phyloP scores from a whole-genome alignment of 2,329 filamentous ascomycete genomes.

The Rutstroemia sp. region DNA sequence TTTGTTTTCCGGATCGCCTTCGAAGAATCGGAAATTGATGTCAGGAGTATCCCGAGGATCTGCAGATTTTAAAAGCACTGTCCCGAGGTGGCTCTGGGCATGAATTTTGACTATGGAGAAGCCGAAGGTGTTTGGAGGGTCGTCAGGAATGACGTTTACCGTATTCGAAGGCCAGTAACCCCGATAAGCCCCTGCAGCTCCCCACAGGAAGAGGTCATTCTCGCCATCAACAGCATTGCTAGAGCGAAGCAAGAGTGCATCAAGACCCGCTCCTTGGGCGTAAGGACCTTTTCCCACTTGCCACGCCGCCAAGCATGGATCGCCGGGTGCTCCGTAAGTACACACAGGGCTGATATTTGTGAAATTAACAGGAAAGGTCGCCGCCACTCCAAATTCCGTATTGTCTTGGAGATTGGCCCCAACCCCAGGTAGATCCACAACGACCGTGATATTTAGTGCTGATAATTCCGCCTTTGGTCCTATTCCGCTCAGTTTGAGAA shows the following conservation, averaged over 20 bases:
- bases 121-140: constrained; percentile 26
- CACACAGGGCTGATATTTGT: constrained; percentile 11
- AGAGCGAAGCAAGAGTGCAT: constrained; percentile 19
- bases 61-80: constrained; percentile 50
- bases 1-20: constrained; percentile 4
- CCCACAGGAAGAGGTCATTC: background rate
- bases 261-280: constrained; percentile 38
- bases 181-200: background rate
- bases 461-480: constrained; percentile 33
- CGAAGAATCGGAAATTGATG: constrained; percentile 56
- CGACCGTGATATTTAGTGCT: constrained; percentile 39
- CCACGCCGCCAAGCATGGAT: constrained; percentile 25
- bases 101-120: constrained; percentile 37
- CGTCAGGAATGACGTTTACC: background rate
- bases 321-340: constrained; percentile 25
- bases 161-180: background rate
- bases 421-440: constrained; percentile 55
- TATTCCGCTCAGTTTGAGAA: constrained; percentile 40
- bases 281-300: constrained; percentile 35
- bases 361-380: background rate
- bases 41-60: constrained; percentile 57
- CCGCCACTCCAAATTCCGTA: constrained; percentile 29
- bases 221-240: constrained; percentile 16
- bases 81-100: constrained; percentile 49
- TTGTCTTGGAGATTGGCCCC: constrained; percentile 51